phyloP scores from a whole-genome alignment of 179 eudicot genomes.

The Beta corolliflora region DNA sequence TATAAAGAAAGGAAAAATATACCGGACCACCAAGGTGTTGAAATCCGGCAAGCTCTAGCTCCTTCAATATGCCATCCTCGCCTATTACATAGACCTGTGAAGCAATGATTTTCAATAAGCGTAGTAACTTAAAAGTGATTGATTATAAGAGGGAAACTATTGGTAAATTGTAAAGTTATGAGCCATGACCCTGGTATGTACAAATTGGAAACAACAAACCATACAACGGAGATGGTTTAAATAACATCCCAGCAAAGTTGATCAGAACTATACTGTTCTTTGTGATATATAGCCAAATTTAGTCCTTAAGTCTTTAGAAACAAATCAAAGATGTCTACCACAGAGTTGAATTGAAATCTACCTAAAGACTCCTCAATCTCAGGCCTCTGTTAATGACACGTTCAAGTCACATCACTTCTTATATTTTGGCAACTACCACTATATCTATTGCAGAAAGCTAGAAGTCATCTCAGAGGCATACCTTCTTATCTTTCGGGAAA shows the following conservation, averaged over 20 bases:
- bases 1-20: slow-evolving; percentile 20
- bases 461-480: slow-evolving; percentile 22
- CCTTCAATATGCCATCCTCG: slow-evolving; percentile 94
- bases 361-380: neutral
- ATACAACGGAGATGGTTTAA: neutral
- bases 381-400: neutral
- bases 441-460: neutral
- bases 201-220: neutral
- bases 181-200: neutral
- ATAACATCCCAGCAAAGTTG: neutral
- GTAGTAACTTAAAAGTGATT: slow-evolving; percentile 2
- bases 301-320: neutral
- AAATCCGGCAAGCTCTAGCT: slow-evolving; percentile 94
- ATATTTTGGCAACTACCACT: neutral
- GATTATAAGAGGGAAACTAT: neutral
- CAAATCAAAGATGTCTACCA: neutral
- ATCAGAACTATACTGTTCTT: neutral
- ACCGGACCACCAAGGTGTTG: slow-evolving; percentile 94
- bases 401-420: neutral
- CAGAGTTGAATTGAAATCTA: neutral
- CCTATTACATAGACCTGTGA: slow-evolving; percentile 90
- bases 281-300: neutral
- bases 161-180: neutral
- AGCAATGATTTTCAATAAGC: neutral
- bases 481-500: slow-evolving; percentile 94